Base-by-base conservation (phyloP, 768 basidiomycete genomes). In the Xerocomellus chrysenteron region DNA sequence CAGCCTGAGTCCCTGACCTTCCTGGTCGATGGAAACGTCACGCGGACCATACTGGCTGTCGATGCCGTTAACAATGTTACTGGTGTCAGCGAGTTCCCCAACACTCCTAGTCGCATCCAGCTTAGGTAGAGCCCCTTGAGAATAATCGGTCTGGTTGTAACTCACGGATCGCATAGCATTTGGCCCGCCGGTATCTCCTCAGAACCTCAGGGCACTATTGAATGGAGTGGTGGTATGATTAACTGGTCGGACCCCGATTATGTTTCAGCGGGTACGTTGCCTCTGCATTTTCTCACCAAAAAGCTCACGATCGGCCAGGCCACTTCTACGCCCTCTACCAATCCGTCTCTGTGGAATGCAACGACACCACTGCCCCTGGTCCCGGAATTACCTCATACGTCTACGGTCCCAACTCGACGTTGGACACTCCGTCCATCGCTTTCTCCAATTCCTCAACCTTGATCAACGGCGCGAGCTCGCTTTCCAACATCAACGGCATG, bases 191-290 rank as follows among this genome's bases (percentile, higher is more conserved):
- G 92, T 33, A 85, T 90, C 65, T 54, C 76, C 39, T 65, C 77
- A 10, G 78, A 76, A 35, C 76, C 90, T 9, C 72, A 75, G 47
- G 92, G 92, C 26, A 92, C 88, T 9, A 73, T 95, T 35, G 63
- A 81, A 53, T 95, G 92, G 92, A 80, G 85, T 16, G 90, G 89
- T 58, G 92, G 85, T 73, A 79, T 90, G 82, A 90, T 92, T 73
- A 75, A 92, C 75, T 94, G 88, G 87, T 64, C 76, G 19, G 84
- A 93, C 68, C 82, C 88, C 33, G 92, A 94, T 70, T 94, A 92
- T 70, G 55, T 72, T 49, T 68, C 86, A 14, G 85, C 88, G 19
- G 87, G 83, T 76, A 70, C 50, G 72, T 67, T 13, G 4, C 6
- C 0, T 26, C 5, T 19, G 2, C 16, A 1, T 41, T 35, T 11